Base-by-base conservation (phyloP, 306 rosid species). In the Vigna trinervia region DNA sequence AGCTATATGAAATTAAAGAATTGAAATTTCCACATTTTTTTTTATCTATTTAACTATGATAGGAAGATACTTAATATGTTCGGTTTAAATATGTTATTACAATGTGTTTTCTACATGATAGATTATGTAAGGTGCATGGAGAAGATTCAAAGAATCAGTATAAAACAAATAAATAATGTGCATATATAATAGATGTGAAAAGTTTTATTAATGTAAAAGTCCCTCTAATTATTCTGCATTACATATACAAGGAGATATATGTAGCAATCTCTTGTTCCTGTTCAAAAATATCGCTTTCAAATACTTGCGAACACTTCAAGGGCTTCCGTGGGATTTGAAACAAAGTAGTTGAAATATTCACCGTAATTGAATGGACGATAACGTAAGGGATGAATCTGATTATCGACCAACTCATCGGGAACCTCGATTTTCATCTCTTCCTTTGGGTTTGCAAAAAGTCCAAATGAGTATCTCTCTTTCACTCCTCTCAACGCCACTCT, bases 331-430 rank as follows among this genome's bases (percentile, higher is more conserved):
- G 34, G 57, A 79, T 81, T 75, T 46, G 83, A 64, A 39, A 77
- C 46, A 38, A 65, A 85, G 68, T 74, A 85, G 23, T 34, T 1
- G 38, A 71, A n/a, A 69, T 83, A 89, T 2, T 83, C 81, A 12
- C 73, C 68, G 61, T 59, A 87, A 6, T 57, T 79, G 77, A 89
- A 89, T 7, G 86, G 88, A 5, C 73, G 74, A 32, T 83, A 87
- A 48, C 76, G 81, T 1, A 81, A 82, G 69, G 88, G 93, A 45
- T 89, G 83, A 14, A 20, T 8, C 22, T 85, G 58, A 0, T 75
- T 12, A 46, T 87, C 93, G 8, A 85, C 74, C 1, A 89, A 41
- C 66, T 89, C 87, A 59, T 1, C 4, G 0, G 93, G 91, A n/a
- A 77, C 89, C 66, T 83, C 47, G n/a, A 89, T 74, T 2, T 62